Evolutionary conservation across 768 basidiomycete species (phyloP).

Genomic region (Sistotremastrum suecicum): DNA sequence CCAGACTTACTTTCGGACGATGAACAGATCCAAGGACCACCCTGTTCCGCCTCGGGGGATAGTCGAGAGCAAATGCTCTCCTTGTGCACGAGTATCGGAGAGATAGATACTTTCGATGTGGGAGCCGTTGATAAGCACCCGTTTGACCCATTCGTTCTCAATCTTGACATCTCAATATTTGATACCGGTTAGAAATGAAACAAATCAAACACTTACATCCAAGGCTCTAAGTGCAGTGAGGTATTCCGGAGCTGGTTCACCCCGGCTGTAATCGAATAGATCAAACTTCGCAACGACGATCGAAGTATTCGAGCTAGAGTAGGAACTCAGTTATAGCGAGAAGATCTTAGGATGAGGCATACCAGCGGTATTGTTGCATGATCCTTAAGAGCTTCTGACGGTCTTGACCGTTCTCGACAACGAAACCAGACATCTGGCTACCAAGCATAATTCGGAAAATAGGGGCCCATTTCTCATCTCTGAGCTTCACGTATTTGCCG

Average conservation of each 20-base stretch:
- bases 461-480: conserved; percentile 51
- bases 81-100: conserved; percentile 47
- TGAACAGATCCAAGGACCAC: conserved; percentile 50
- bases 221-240: conserved; percentile 73
- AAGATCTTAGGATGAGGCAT: neutral
- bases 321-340: neutral
- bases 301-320: conserved; percentile 27
- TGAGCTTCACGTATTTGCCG: conserved; percentile 63
- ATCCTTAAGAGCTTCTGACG: conserved; percentile 40
- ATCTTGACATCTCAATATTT: conserved; percentile 33
- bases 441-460: conserved; percentile 55
- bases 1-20: conserved; percentile 30
- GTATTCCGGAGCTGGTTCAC: conserved; percentile 50
- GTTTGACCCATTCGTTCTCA: conserved; percentile 55
- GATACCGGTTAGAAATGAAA: neutral
- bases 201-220: conserved; percentile 35
- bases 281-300: conserved; percentile 61
- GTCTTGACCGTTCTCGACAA: conserved; percentile 60
- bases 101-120: conserved; percentile 64
- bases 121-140: conserved; percentile 64
- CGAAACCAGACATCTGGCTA: conserved; percentile 48
- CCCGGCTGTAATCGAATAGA: conserved; percentile 63
- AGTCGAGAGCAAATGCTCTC: conserved; percentile 33
- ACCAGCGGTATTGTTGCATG: conserved; percentile 2
- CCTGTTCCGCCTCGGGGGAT: conserved; percentile 39